Percentiles rank a stretch among this genome's conserved stretches.
These are phyloP conservation scores for Linnemannia hyalina DNA, from an alignment of 192 early-diverging fungal genomes.

Conservation along the genomic window DNA sequence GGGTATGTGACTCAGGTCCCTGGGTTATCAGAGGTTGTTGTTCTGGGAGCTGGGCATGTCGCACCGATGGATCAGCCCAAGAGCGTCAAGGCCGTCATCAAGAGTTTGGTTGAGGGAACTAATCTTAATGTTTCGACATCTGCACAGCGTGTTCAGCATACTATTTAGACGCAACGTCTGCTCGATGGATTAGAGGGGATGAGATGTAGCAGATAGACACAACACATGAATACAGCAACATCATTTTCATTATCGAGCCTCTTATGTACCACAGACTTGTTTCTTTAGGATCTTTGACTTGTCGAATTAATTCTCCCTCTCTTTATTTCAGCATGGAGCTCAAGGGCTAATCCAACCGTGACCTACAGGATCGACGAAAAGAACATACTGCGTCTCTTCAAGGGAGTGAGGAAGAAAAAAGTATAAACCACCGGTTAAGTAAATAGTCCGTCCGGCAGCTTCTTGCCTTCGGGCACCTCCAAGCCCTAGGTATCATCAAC, in stretches of 20 bases:
- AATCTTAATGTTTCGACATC: background rate
- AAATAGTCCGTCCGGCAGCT: background rate
- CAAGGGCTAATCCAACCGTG: too few species aligned
- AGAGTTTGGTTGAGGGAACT: slow-evolving; percentile 53
- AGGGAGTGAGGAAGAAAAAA: too few species aligned
- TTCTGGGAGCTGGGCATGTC: slow-evolving; percentile 83
- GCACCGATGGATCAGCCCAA: slow-evolving; percentile 75
- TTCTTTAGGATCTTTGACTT: too few species aligned
- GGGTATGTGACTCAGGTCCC: slow-evolving; percentile 72
- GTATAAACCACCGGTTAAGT: too few species aligned
- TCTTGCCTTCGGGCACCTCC: background rate
- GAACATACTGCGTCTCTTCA: background rate
- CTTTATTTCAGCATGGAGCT: too few species aligned
- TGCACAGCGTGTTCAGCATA: background rate
- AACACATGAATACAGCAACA: too few species aligned
- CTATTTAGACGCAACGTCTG: background rate
- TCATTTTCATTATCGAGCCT: too few species aligned
- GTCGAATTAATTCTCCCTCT: too few species aligned
- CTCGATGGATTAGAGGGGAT: too few species aligned
- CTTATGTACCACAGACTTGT: too few species aligned
- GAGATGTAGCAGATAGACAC: too few species aligned
- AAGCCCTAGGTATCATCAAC: background rate
- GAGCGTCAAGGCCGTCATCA: slow-evolving; percentile 58
- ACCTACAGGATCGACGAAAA: background rate
- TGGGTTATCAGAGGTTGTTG: slow-evolving; percentile 67